These are phyloP conservation scores for Lentinula detonsa DNA, from an alignment of 768 basidiomycete species.

Conservation along the genomic window DNA sequence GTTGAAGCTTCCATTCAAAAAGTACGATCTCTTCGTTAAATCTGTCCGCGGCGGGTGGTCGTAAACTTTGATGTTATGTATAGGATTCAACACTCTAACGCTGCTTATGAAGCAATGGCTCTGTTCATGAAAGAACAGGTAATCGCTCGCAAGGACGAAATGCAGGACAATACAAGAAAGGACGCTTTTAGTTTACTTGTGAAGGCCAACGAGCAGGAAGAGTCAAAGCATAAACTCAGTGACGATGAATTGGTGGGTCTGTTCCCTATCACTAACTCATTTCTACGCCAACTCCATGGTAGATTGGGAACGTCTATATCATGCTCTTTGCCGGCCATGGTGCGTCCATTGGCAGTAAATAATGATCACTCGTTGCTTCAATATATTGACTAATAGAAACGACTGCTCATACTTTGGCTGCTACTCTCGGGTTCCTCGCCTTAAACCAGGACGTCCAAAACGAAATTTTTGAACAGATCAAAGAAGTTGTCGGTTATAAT, in stretches of 20 bases:
- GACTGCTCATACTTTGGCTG: slow-evolving; percentile 43
- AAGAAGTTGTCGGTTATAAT: slow-evolving; percentile 26
- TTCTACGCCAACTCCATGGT: neutral
- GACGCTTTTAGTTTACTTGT: slow-evolving; percentile 40
- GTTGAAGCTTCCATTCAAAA: slow-evolving; percentile 26
- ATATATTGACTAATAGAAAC: slow-evolving; percentile 26
- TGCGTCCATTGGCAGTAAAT: slow-evolving; percentile 11
- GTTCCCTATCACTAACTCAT: slow-evolving; percentile 4
- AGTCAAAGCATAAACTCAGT: slow-evolving; percentile 29
- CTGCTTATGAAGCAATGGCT: slow-evolving; percentile 24
- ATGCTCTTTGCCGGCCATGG: slow-evolving; percentile 58
- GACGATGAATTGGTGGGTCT: slow-evolving; percentile 31
- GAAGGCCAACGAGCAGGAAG: slow-evolving; percentile 39
- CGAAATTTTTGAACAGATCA: slow-evolving; percentile 40
- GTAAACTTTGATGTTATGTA: neutral
- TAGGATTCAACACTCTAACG: slow-evolving; percentile 21
- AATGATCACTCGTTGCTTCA: neutral
- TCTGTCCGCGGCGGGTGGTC: neutral
- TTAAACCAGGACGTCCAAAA: slow-evolving; percentile 41
- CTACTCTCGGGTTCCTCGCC: slow-evolving; percentile 39
- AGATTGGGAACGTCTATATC: slow-evolving; percentile 50
- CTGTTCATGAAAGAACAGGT: slow-evolving; percentile 34
- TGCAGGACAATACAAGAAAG: slow-evolving; percentile 13
- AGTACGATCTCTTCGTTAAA: slow-evolving; percentile 14
- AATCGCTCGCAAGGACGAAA: slow-evolving; percentile 23